A percentile compares a stretch with the other conserved stretches of the same genome.
phyloP scores from a whole-genome alignment of 805 yeast species.

The Suhomyces prunicola region DNA sequence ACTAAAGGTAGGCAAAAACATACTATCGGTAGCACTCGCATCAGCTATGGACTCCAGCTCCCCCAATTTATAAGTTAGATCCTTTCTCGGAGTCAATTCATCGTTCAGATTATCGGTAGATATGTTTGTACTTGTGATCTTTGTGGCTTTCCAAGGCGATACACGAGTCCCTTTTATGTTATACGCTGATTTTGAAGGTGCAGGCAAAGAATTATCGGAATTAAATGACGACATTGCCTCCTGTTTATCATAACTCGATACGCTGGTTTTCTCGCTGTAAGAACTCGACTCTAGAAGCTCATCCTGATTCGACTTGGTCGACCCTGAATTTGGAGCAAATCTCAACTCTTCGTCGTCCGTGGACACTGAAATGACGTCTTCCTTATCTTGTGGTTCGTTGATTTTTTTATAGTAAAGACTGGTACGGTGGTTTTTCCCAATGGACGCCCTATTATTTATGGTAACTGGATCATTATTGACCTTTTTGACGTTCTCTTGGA shows the following conservation, averaged over 20 bases:
- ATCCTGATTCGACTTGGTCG: conserved; percentile 7
- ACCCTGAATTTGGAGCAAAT: not conserved
- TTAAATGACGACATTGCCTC: not conserved
- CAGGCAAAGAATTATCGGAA: not conserved
- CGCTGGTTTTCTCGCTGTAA: conserved; percentile 24
- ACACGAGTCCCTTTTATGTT: conserved; percentile 10
- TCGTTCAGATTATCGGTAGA: not conserved
- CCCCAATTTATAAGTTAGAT: not conserved
- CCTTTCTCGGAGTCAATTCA: not conserved
- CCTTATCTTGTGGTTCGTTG: conserved; percentile 17
- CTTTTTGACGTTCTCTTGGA: conserved; percentile 37
- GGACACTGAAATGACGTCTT: conserved; percentile 1
- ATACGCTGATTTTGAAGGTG: conserved; percentile 2
- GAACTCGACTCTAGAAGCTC: conserved; percentile 19
- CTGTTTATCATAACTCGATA: conserved; percentile 14
- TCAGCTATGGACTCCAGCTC: not conserved
- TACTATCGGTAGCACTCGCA: not conserved
- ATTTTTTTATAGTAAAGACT: conserved; percentile 33
- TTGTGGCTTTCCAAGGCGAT: conserved; percentile 1
- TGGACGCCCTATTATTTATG: not conserved
- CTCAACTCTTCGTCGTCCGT: not conserved
- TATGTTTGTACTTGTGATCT: not conserved
- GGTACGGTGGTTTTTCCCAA: conserved; percentile 16
- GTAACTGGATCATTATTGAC: conserved; percentile 16
- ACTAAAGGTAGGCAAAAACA: conserved; percentile 9